Evolutionary conservation across 768 basidiomycete genomes (phyloP).

Genomic region (Pleurotus pulmonarius): DNA sequence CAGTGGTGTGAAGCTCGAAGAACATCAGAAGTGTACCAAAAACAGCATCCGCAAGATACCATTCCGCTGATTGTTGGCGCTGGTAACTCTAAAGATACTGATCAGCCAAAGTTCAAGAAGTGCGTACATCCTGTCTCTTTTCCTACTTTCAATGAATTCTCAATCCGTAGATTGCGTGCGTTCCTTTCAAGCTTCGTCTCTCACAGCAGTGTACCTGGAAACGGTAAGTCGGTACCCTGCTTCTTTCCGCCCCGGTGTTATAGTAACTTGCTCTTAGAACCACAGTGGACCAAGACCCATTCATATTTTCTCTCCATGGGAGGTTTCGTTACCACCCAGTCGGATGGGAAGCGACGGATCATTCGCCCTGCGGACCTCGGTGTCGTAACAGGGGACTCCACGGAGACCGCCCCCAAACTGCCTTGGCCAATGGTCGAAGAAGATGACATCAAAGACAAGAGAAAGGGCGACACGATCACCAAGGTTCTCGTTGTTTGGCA

Average conservation of each 20-base stretch:
- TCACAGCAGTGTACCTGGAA: too few relatives aligned
- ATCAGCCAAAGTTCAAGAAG: too few relatives aligned
- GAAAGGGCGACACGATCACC: constrained; percentile 29
- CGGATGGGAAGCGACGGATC: not conserved
- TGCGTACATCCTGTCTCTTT: too few relatives aligned
- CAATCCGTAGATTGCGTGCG: too few relatives aligned
- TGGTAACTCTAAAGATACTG: not conserved
- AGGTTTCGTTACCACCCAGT: not conserved
- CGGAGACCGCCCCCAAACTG: not conserved
- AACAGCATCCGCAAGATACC: not conserved
- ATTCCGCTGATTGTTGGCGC: not conserved
- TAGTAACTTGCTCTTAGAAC: not conserved
- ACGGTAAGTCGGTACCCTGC: too few relatives aligned
- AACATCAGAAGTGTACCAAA: not conserved
- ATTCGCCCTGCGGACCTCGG: not conserved
- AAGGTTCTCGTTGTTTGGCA: constrained; percentile 31
- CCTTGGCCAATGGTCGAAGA: constrained; percentile 6
- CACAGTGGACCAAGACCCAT: not conserved
- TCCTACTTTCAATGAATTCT: too few relatives aligned
- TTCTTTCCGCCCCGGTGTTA: not conserved
- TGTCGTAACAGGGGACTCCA: not conserved
- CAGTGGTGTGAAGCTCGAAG: constrained; percentile 15
- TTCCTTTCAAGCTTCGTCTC: too few relatives aligned
- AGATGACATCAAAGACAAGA: constrained; percentile 17
- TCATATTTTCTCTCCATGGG: not conserved